Percentiles rank a stretch among this genome's conserved stretches.
These are phyloP conservation scores for Aspergillus unguis DNA, from an alignment of 2,329 filamentous ascomycete species.

Conservation along the genomic window DNA sequence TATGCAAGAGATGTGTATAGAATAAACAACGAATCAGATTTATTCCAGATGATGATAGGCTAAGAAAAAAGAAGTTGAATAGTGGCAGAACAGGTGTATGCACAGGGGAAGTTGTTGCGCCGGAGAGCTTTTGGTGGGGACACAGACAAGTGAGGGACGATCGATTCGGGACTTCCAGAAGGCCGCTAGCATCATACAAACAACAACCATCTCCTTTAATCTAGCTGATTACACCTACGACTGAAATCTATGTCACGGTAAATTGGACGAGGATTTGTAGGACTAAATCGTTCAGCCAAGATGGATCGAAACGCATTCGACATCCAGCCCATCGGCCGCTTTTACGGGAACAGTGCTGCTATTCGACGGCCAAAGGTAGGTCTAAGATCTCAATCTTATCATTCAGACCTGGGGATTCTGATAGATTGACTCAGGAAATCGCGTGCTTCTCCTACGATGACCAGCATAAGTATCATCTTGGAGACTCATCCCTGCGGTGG, in stretches of 20 bases:
- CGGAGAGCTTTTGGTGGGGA: constrained; percentile 18
- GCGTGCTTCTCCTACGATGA: constrained; percentile 91
- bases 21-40: not conserved
- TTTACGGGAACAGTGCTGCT: constrained; percentile 63
- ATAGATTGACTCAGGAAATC: constrained; percentile 64
- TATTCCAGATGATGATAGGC: not conserved
- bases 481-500: constrained; percentile 77
- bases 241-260: too few species aligned
- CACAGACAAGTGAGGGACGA: not conserved
- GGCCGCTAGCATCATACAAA: constrained; percentile 8
- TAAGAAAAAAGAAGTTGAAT: not conserved
- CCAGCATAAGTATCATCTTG: constrained; percentile 70
- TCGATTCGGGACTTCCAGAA: constrained; percentile 12
- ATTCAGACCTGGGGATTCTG: constrained; percentile 3
- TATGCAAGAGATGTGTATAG: not conserved
- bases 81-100: not conserved
- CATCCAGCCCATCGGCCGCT: constrained; percentile 67
- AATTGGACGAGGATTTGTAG: too few species aligned
- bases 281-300: not conserved
- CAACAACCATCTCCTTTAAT: not conserved
- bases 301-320: constrained; percentile 52
- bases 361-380: constrained; percentile 71
- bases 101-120: constrained; percentile 7
- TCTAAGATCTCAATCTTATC: not conserved
- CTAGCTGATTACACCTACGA: not conserved